Conservation (phyloP, 129 eudicot species). For the Artemisia tridentata region DNA sequence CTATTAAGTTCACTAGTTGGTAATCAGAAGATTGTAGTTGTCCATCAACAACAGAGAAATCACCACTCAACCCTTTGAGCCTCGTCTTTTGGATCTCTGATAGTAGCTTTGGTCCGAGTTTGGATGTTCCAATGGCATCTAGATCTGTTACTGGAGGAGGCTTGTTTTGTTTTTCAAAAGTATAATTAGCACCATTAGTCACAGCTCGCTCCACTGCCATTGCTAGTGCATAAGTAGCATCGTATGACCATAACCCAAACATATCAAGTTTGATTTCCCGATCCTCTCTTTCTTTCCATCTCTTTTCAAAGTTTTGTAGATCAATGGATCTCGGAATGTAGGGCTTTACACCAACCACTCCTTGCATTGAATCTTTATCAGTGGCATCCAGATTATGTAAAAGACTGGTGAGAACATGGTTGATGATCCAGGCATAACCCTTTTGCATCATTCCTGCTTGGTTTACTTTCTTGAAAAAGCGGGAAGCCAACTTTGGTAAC, state of each 20-base stretch:
- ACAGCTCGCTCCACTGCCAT: conserved; percentile 37
- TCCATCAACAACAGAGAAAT: conserved; percentile 41
- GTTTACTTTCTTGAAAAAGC: conserved; percentile 37
- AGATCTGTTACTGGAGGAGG: background rate
- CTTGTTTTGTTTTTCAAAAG: background rate
- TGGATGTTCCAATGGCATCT: conserved; percentile 15
- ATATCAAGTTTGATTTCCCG: conserved; percentile 21
- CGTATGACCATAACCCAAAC: conserved; percentile 54
- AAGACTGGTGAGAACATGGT: conserved; percentile 30
- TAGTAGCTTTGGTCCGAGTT: conserved; percentile 33
- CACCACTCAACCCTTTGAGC: conserved; percentile 41
- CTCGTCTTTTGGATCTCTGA: conserved; percentile 23
- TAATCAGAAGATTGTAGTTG: conserved; percentile 21
- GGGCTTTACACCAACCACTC: conserved; percentile 43
- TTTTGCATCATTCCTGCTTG: conserved; percentile 49
- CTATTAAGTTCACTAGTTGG: conserved; percentile 47
- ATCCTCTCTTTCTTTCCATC: conserved; percentile 29
- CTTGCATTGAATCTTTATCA: conserved; percentile 40
- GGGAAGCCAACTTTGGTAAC: conserved; percentile 34
- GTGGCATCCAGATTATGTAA: conserved; percentile 25
- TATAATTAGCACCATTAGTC: background rate
- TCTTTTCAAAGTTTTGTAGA: conserved; percentile 22
- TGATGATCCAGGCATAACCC: conserved; percentile 60
- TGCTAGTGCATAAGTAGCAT: conserved; percentile 43
- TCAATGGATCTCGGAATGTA: conserved; percentile 27